A percentile compares a stretch with the other conserved stretches of the same genome.
Evolutionary conservation across 345 rosid genomes (phyloP).

Genomic region (Gossypium arboreum): DNA sequence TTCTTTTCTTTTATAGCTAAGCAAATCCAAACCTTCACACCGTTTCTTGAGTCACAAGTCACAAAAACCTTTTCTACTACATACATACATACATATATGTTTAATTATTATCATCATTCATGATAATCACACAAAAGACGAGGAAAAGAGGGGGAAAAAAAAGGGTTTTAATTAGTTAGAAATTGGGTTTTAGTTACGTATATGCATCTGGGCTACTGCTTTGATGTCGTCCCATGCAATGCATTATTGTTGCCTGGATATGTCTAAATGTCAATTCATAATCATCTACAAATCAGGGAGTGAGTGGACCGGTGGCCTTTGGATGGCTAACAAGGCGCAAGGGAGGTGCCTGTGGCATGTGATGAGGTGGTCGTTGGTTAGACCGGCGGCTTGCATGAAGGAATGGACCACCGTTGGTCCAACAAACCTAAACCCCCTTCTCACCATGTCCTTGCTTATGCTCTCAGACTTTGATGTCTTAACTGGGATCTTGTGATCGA

Average conservation of each 20-base stretch:
- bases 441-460: conserved; percentile 74
- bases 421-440: conserved; percentile 54
- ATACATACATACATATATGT: not conserved
- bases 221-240: not conserved
- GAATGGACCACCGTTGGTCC: conserved; percentile 66
- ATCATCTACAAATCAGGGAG: not conserved
- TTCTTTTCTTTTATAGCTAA: not conserved
- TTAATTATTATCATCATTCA: conserved; percentile 8
- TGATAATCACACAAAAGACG: conserved; percentile 16
- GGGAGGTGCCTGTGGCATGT: conserved; percentile 50
- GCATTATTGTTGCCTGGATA: not conserved
- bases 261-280: not conserved
- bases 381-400: conserved; percentile 67
- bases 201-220: not conserved
- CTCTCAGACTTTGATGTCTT: conserved; percentile 68
- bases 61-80: not conserved
- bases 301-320: not conserved
- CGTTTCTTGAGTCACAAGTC: conserved; percentile 1
- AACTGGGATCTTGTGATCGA: conserved; percentile 55
- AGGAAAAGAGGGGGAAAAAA: not conserved
- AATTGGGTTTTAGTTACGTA: conserved; percentile 4
- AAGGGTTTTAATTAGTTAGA: conserved; percentile 15
- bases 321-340: conserved; percentile 32
- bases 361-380: conserved; percentile 61
- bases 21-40: not conserved